Evolutionary conservation across 1,284 basidiomycete genomes (phyloP).

Genomic region (Leccinum subrobustum): DNA sequence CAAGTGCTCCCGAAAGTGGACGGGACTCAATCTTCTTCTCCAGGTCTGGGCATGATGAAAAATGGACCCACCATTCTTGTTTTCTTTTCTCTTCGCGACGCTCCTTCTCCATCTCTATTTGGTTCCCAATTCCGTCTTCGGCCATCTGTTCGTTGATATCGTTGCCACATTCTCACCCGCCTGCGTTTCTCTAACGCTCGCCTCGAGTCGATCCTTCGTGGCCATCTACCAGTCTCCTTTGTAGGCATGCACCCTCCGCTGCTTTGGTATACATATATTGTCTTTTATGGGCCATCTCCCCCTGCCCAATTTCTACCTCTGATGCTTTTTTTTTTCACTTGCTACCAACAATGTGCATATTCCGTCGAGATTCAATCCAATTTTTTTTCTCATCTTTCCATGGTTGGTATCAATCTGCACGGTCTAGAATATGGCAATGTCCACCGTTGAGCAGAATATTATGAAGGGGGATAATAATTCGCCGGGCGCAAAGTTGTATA

Average conservation of each 20-base stretch:
- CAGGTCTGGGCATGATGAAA: slow-evolving; percentile 61
- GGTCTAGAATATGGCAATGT: slow-evolving; percentile 1
- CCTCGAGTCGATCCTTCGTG: slow-evolving; percentile 63
- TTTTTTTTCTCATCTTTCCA: slow-evolving; percentile 9
- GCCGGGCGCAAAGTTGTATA: neutral
- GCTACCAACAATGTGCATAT: slow-evolving; percentile 34
- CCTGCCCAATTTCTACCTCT: slow-evolving; percentile 27
- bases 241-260: slow-evolving; percentile 30
- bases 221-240: slow-evolving; percentile 35
- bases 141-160: slow-evolving; percentile 45
- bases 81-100: slow-evolving; percentile 17
- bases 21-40: slow-evolving; percentile 12
- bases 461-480: slow-evolving; percentile 1
- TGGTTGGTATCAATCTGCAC: neutral
- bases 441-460: slow-evolving; percentile 4
- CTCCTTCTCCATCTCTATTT: slow-evolving; percentile 25
- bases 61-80: slow-evolving; percentile 26
- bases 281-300: slow-evolving; percentile 31
- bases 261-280: slow-evolving; percentile 42
- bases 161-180: slow-evolving; percentile 49
- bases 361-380: slow-evolving; percentile 29
- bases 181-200: slow-evolving; percentile 42
- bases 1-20: slow-evolving; percentile 5
- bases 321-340: slow-evolving; percentile 25
- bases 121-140: slow-evolving; percentile 25